Conservation (phyloP, 2,329 filamentous ascomycete genomes). For the Scedosporium minutisporum region DNA sequence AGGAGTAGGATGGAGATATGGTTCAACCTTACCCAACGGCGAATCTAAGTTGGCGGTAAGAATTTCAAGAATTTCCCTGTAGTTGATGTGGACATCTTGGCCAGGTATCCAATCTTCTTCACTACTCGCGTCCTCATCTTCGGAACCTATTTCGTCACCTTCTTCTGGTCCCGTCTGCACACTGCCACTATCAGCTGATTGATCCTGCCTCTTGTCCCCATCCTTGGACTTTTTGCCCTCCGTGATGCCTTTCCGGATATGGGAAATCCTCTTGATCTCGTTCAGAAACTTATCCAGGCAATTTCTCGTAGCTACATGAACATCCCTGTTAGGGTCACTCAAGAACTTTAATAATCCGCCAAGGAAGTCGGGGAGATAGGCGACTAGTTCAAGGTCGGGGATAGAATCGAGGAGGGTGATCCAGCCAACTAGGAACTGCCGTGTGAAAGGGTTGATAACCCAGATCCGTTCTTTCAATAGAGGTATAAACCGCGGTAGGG, state of each 20-base stretch:
- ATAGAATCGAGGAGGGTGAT: constrained; percentile 92
- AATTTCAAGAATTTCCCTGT: constrained; percentile 84
- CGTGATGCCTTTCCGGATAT: constrained; percentile 82
- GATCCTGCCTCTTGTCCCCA: constrained; percentile 56
- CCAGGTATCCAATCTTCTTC: constrained; percentile 97
- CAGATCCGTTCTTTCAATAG: constrained; percentile 88
- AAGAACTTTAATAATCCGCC: constrained; percentile 84
- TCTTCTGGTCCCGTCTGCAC: constrained; percentile 48
- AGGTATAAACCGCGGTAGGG: constrained; percentile 81
- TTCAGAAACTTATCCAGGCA: constrained; percentile 82
- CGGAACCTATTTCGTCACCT: constrained; percentile 47
- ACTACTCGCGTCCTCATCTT: constrained; percentile 50
- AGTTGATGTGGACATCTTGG: constrained; percentile 91
- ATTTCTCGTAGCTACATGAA: constrained; percentile 85
- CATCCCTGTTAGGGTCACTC: constrained; percentile 82
- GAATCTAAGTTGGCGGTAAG: constrained; percentile 81
- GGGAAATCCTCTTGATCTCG: constrained; percentile 90
- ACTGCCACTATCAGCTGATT: constrained; percentile 59
- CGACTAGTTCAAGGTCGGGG: constrained; percentile 88
- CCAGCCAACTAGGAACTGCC: constrained; percentile 94
- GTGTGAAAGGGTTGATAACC: constrained; percentile 87
- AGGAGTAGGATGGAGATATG: background rate
- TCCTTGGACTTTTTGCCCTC: constrained; percentile 69
- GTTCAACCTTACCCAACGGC: constrained; percentile 50
- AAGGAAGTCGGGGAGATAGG: constrained; percentile 84